Percentiles rank a stretch among this genome's conserved stretches.
These are phyloP conservation scores for Phycomyces nitens DNA, from an alignment of 192 early-diverging fungal species.

Conservation along the genomic window DNA sequence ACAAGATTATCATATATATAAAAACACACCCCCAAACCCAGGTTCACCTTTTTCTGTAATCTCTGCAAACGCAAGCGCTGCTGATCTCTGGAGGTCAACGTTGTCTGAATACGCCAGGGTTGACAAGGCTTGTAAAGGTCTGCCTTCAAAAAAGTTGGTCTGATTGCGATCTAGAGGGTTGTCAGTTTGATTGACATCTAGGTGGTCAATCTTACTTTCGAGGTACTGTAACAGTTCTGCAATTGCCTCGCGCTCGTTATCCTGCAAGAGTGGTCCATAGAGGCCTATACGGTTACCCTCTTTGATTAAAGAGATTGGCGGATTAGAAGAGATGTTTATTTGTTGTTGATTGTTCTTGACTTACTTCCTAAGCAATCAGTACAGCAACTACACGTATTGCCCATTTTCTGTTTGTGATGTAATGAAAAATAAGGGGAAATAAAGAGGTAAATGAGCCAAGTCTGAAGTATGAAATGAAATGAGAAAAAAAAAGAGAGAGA, in stretches of 20 bases:
- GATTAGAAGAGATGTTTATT: too few relatives aligned
- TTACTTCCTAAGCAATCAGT: constrained; percentile 23
- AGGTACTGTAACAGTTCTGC: constrained; percentile 62
- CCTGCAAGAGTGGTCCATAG: constrained; percentile 65
- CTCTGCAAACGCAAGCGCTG: constrained; percentile 85
- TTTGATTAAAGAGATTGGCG: constrained; percentile 2
- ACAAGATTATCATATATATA: too few relatives aligned
- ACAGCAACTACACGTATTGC: constrained; percentile 21
- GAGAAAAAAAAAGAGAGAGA: neutral
- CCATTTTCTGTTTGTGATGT: constrained; percentile 3
- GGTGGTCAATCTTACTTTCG: constrained; percentile 51
- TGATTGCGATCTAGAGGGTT: constrained; percentile 59
- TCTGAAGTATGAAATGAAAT: neutral
- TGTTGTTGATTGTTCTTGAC: too few relatives aligned
- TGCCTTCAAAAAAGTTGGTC: constrained; percentile 81
- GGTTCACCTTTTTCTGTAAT: constrained; percentile 74
- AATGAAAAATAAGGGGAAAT: neutral
- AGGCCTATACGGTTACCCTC: constrained; percentile 46
- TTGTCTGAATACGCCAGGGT: constrained; percentile 83
- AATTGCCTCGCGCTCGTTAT: constrained; percentile 68
- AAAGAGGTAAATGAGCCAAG: neutral
- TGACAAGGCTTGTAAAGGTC: constrained; percentile 74
- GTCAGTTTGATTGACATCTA: too few relatives aligned
- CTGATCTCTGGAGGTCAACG: constrained; percentile 81
- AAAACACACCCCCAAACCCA: too few relatives aligned